Conservation (phyloP, 768 basidiomycete species). For the Cystobasidium tubakii region DNA sequence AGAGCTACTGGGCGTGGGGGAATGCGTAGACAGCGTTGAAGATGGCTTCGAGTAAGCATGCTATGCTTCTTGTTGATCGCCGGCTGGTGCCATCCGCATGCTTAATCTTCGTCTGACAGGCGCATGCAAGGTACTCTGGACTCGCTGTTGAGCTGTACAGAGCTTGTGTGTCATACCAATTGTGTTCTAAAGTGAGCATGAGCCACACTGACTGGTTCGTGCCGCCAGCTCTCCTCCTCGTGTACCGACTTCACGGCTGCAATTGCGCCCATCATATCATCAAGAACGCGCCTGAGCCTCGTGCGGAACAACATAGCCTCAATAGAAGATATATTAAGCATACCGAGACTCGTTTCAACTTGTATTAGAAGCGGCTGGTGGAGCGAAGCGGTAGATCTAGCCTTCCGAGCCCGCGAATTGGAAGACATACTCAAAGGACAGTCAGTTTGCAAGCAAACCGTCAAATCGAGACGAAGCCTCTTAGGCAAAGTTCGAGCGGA, state of each 20-base stretch:
- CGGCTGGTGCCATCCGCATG: not conserved
- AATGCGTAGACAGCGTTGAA: conserved; percentile 33
- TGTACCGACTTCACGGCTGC: conserved; percentile 29
- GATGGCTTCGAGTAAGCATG: conserved; percentile 28
- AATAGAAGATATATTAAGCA: conserved; percentile 85
- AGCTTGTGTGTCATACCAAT: conserved; percentile 4
- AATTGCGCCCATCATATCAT: conserved; percentile 27
- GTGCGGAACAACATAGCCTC: conserved; percentile 51
- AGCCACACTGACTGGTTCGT: not conserved
- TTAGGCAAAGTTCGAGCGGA: conserved; percentile 40
- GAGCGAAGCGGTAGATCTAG: conserved; percentile 79
- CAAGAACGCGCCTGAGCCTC: conserved; percentile 28
- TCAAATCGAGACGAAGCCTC: conserved; percentile 27
- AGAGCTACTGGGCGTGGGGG: conserved; percentile 29
- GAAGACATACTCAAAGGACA: conserved; percentile 17
- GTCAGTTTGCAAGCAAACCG: not conserved
- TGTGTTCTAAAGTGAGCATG: not conserved
- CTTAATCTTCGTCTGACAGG: not conserved
- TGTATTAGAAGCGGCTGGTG: conserved; percentile 90
- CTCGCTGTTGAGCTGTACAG: conserved; percentile 21
- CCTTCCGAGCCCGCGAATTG: conserved; percentile 47
- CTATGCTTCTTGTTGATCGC: not conserved
- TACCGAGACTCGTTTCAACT: conserved; percentile 82
- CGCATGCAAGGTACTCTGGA: conserved; percentile 28
- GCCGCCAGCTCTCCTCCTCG: conserved; percentile 26